These are phyloP conservation scores for Pseudozyma thailandica DNA, from an alignment of 1,284 basidiomycete species.

Conservation along the genomic window DNA sequence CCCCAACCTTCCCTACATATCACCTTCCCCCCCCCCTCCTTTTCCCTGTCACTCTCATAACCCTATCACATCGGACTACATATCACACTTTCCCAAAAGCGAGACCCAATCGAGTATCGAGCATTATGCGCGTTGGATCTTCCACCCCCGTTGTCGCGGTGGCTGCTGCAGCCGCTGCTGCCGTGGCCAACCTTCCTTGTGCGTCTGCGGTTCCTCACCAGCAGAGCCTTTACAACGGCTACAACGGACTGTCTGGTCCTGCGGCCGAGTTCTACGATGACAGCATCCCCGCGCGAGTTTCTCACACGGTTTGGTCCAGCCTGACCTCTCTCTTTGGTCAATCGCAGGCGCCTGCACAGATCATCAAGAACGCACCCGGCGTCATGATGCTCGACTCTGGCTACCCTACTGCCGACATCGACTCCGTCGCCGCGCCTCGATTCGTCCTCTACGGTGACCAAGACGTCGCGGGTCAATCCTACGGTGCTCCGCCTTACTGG, in stretches of 20 bases:
- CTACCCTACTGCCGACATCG: conserved; percentile 42
- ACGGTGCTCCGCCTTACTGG: conserved; percentile 42
- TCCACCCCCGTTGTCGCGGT: conserved; percentile 17
- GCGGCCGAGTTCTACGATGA: conserved; percentile 44
- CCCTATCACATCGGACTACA: not conserved
- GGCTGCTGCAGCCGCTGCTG: conserved; percentile 20
- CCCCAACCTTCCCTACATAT: not conserved
- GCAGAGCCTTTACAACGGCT: conserved; percentile 41
- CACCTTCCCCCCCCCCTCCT: not conserved
- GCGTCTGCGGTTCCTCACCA: conserved; percentile 34
- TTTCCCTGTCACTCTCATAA: not conserved
- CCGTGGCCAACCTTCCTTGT: conserved; percentile 19
- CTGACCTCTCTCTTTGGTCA: conserved; percentile 33
- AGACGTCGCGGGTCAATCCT: conserved; percentile 29
- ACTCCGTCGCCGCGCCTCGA: conserved; percentile 35
- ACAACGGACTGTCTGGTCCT: conserved; percentile 31
- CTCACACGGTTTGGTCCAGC: conserved; percentile 28
- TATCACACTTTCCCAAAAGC: not conserved
- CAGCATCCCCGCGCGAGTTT: conserved; percentile 40
- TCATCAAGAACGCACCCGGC: conserved; percentile 31
- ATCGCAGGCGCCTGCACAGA: conserved; percentile 19
- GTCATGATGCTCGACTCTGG: conserved; percentile 38
- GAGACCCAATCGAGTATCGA: not conserved
- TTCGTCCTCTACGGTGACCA: conserved; percentile 50
- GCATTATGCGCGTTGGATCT: conserved; percentile 24